phyloP scores from a whole-genome alignment of 208 protist genomes.

The Perkinsela sp. region DNA sequence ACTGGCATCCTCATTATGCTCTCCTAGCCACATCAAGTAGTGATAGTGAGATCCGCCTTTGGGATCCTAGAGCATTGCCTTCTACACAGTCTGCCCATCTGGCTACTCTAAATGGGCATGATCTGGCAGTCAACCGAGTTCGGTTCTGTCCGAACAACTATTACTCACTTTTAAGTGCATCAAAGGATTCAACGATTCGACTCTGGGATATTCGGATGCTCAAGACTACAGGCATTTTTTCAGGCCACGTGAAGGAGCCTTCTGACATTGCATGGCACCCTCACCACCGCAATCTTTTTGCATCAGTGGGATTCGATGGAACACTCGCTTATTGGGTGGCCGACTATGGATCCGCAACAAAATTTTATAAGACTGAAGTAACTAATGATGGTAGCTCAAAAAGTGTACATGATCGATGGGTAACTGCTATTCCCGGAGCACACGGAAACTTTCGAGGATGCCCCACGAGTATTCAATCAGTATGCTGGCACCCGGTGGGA shows the following conservation, averaged over 20 bases:
- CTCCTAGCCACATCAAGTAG: constrained; percentile 31
- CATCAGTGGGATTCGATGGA: constrained; percentile 26
- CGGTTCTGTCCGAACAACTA: constrained; percentile 41
- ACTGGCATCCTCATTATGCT: constrained; percentile 53
- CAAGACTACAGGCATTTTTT: constrained; percentile 26
- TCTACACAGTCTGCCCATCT: constrained; percentile 8
- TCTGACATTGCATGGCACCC: constrained; percentile 39
- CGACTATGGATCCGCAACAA: constrained; percentile 4
- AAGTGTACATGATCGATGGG: background rate
- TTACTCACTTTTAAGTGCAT: constrained; percentile 21
- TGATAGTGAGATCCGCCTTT: constrained; percentile 49
- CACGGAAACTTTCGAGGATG: constrained; percentile 13
- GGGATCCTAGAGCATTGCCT: constrained; percentile 22
- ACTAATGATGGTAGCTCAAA: background rate
- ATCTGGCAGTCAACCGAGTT: constrained; percentile 16
- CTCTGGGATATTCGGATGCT: constrained; percentile 46
- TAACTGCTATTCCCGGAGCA: constrained; percentile 8
- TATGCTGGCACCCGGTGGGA: constrained; percentile 64
- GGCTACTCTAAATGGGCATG: constrained; percentile 23
- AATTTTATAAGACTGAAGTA: constrained; percentile 2
- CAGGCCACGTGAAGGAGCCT: constrained; percentile 37
- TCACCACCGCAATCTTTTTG: constrained; percentile 37
- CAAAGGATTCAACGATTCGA: constrained; percentile 20
- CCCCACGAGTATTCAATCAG: constrained; percentile 12
- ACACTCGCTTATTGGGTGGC: constrained; percentile 41